Base-by-base conservation (phyloP, 768 basidiomycete genomes). In the Leccinum barrowsii region DNA sequence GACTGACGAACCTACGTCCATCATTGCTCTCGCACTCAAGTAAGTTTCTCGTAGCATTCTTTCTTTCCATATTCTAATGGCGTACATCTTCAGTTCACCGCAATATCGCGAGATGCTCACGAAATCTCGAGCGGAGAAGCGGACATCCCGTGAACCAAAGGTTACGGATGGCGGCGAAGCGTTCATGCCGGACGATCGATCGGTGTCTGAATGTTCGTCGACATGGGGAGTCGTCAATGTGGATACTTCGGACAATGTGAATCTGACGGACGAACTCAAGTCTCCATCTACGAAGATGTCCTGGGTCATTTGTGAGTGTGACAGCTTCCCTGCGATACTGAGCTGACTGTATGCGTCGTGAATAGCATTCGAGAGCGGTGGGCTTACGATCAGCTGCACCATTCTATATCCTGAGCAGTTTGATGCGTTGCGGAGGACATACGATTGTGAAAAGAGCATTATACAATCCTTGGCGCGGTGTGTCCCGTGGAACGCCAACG, bases 321-420 rank as follows among this genome's bases (percentile, higher is more conserved):
- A 12, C 7, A 21, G 44, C 15, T 52, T 19, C 6, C 15, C 35
- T 51, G 13, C 34, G 49, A 35, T 47, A 49, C 58, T 3, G 42
- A 59, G 48, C 63, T 48, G 49, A 62, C 51, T 30, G 30, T 56
- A 59, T 26, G 54, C 13, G 11, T 53, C 50, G 22, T 44, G 49
- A 8, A 7, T 21, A 95, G 94, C 91, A 4, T 94, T 95, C 64
- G 92, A 94, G 69, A 94, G 92, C 63, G 91, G 90, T 32, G 89
- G 90, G 19, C 75, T 95, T 55, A 91, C 87, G 26, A 95, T 97
- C 67, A 94, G 92, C 66, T 97, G 94, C 68, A 92, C 92, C 2
- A 87, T 98, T 58, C 84, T 98, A 48, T 98, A 93, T 71, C 94
- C 95, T 1, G 96, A 98, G 69, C 94, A 97, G 70, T 99, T 99